Conservation (phyloP, 805 yeast genomes). For the Saccharomycopsis fermentans region DNA sequence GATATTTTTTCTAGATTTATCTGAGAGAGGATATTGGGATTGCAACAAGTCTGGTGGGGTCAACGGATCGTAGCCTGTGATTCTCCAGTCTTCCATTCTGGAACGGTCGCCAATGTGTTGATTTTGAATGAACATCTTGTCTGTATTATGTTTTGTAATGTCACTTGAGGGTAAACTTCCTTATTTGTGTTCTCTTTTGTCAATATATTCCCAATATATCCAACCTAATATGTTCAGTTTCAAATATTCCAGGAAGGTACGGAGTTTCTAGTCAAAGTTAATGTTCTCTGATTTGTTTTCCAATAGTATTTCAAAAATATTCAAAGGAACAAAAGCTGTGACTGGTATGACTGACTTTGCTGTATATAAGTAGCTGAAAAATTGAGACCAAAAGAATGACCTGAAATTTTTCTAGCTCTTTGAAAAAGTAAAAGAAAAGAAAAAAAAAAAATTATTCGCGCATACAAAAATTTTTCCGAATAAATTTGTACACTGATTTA, state of each 20-base stretch:
- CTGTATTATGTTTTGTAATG: slow-evolving; percentile 3
- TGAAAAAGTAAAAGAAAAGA: background rate
- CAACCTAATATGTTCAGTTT: background rate
- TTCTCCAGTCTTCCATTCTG: slow-evolving; percentile 67
- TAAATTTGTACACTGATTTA: background rate
- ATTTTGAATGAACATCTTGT: slow-evolving; percentile 72
- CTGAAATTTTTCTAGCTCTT: background rate
- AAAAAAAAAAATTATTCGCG: background rate
- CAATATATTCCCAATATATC: background rate
- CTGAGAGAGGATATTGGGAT: slow-evolving; percentile 65
- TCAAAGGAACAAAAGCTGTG: too few species aligned
- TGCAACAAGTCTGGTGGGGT: slow-evolving; percentile 88
- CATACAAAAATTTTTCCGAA: background rate
- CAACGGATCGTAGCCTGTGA: slow-evolving; percentile 87
- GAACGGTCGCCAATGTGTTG: slow-evolving; percentile 75
- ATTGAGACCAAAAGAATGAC: background rate
- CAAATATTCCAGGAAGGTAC: too few species aligned
- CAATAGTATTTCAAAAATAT: too few species aligned
- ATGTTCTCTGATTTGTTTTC: too few species aligned
- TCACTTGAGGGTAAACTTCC: background rate
- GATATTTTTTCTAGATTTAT: slow-evolving; percentile 50
- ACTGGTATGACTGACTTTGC: background rate
- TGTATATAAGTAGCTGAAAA: background rate
- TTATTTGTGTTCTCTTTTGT: background rate
- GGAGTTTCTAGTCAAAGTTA: background rate